These are phyloP conservation scores for Podospora pseudoanserina DNA, from an alignment of 495 filamentous ascomycete genomes.

Conservation along the genomic window DNA sequence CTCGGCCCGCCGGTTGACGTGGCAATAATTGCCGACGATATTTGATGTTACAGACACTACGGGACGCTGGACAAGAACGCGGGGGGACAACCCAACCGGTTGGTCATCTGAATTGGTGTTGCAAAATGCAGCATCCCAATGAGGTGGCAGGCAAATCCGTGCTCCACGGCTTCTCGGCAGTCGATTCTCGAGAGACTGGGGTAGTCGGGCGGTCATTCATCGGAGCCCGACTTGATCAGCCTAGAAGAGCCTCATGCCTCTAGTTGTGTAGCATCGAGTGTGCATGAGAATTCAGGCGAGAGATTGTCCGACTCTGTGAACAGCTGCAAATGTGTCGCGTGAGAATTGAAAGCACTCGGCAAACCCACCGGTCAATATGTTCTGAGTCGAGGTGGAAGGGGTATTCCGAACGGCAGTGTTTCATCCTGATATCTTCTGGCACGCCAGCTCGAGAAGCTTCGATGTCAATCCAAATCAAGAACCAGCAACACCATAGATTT, in stretches of 20 bases:
- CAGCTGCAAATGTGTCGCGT: neutral
- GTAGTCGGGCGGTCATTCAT: neutral
- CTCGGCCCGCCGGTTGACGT: neutral
- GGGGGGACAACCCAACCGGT: neutral
- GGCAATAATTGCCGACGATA: neutral
- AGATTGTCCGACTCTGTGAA: neutral
- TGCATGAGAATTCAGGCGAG: neutral
- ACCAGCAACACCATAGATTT: neutral
- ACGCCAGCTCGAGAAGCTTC: neutral
- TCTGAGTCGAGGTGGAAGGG: neutral
- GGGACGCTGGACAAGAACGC: neutral
- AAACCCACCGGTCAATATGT: neutral
- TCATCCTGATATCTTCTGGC: neutral
- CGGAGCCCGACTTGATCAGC: neutral
- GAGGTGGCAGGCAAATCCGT: neutral
- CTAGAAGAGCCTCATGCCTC: neutral
- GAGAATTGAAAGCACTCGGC: neutral
- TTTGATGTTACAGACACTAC: neutral
- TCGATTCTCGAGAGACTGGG: neutral
- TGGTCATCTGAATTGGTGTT: slow-evolving; percentile 3
- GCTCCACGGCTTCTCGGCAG: neutral
- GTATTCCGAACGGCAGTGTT: neutral
- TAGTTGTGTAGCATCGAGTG: neutral
- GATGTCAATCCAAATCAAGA: neutral
- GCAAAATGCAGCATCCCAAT: neutral